Percentiles rank a stretch among this genome's conserved stretches.
Evolutionary conservation across 192 early-diverging fungal species (phyloP).

Genomic region (Spinellus fusiger): DNA sequence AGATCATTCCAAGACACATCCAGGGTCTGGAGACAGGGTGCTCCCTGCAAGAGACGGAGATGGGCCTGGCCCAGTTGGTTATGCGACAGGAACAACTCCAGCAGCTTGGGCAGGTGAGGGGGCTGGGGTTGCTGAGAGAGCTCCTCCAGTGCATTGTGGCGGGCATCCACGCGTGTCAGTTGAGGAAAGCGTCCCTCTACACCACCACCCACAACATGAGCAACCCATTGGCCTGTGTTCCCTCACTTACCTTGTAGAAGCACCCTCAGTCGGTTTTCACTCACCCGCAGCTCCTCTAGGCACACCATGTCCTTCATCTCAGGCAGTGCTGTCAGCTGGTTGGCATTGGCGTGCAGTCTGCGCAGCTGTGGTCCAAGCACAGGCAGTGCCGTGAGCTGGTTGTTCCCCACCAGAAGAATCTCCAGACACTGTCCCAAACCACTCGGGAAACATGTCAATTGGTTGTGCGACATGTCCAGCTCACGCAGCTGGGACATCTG

Average conservation of each 20-base stretch:
- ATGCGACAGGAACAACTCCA: constrained; percentile 37
- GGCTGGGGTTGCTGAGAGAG: constrained; percentile 9
- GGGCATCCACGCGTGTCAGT: constrained; percentile 13
- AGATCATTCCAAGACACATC: constrained; percentile 42
- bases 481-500: constrained; percentile 31
- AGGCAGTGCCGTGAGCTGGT: not conserved
- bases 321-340: constrained; percentile 30
- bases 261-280: not conserved
- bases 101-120: constrained; percentile 30
- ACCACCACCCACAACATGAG: not conserved
- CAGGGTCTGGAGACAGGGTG: constrained; percentile 32
- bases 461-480: constrained; percentile 37
- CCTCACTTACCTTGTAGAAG: not conserved
- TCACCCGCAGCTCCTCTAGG: constrained; percentile 9
- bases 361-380: not conserved
- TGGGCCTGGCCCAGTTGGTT: constrained; percentile 34
- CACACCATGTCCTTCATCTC: not conserved
- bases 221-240: not conserved
- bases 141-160: constrained; percentile 29
- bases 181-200: not conserved
- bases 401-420: not conserved
- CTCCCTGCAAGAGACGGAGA: constrained; percentile 16
- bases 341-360: constrained; percentile 4
- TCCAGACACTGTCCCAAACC: not conserved
- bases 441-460: not conserved